These are phyloP conservation scores for Mercurialis annua DNA, from an alignment of 345 rosid genomes.

Conservation along the genomic window DNA sequence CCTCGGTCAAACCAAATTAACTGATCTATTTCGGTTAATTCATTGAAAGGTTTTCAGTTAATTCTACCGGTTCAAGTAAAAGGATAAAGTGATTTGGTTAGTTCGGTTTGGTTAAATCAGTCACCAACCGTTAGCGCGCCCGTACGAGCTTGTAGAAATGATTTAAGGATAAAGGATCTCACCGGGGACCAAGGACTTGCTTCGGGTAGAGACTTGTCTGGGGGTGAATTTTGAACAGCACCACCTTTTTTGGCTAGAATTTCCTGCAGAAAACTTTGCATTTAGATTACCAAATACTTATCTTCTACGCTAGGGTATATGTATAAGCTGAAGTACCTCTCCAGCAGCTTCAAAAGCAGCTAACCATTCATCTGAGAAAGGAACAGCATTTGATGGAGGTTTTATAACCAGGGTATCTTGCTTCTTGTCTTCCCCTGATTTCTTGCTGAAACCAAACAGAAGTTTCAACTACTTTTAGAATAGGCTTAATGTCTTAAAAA, in stretches of 20 bases:
- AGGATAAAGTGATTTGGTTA: too few species aligned
- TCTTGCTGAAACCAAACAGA: slow-evolving; percentile 35
- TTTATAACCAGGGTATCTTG: slow-evolving; percentile 40
- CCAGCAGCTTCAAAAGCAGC: slow-evolving; percentile 94
- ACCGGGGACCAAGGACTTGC: slow-evolving; percentile 98
- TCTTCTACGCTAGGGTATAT: neutral
- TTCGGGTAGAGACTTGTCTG: slow-evolving; percentile 62
- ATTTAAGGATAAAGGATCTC: slow-evolving; percentile 19
- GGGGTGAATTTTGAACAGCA: slow-evolving; percentile 84
- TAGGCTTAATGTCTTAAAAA: too few species aligned
- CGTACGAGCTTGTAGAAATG: too few species aligned
- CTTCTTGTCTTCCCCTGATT: slow-evolving; percentile 35
- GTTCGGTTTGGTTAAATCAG: too few species aligned
- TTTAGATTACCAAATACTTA: slow-evolving; percentile 10
- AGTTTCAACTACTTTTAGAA: neutral
- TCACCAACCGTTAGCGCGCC: too few species aligned
- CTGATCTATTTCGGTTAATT: too few species aligned
- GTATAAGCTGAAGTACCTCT: slow-evolving; percentile 50
- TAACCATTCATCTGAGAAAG: slow-evolving; percentile 95
- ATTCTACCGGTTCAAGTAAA: too few species aligned
- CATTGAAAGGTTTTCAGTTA: too few species aligned
- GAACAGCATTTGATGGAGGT: slow-evolving; percentile 62
- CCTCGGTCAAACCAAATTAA: too few species aligned
- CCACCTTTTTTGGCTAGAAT: slow-evolving; percentile 76
- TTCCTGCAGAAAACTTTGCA: slow-evolving; percentile 44